These are phyloP conservation scores for Cystobasidium pallidum DNA, from an alignment of 1,284 basidiomycete genomes.

Conservation along the genomic window DNA sequence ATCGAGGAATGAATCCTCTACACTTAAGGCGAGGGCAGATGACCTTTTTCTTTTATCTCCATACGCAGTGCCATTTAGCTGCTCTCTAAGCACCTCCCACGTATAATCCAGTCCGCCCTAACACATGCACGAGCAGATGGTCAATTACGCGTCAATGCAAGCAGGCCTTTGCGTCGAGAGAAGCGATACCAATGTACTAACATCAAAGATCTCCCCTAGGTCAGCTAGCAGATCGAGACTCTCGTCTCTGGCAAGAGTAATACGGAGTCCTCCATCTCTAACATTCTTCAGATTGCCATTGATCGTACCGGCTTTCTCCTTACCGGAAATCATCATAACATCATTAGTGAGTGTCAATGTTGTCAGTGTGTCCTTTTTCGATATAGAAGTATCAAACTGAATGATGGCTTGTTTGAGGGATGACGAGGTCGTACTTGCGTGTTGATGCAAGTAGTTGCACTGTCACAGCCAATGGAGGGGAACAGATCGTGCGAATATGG, in stretches of 20 bases:
- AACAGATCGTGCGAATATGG: neutral
- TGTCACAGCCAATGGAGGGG: neutral
- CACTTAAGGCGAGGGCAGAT: neutral
- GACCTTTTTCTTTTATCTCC: neutral
- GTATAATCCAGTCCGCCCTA: slow-evolving; percentile 1
- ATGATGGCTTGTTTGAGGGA: slow-evolving; percentile 34
- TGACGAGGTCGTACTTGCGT: slow-evolving; percentile 31
- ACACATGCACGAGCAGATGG: neutral
- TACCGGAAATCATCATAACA: neutral
- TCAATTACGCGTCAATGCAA: neutral
- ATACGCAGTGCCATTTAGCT: neutral
- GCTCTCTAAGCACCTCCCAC: slow-evolving; percentile 6
- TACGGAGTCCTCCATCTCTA: slow-evolving; percentile 7
- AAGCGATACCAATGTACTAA: neutral
- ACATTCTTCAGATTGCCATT: neutral
- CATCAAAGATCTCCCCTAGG: neutral
- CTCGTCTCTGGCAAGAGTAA: slow-evolving; percentile 5
- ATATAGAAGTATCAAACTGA: neutral
- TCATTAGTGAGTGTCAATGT: neutral
- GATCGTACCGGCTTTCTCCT: neutral
- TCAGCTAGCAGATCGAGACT: slow-evolving; percentile 5
- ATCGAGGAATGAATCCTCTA: neutral
- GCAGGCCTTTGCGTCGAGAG: too few species aligned
- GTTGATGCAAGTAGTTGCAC: slow-evolving; percentile 41
- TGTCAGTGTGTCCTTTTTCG: neutral